Evolutionary conservation across 176 grass and related monocot genomes (phyloP).

Genomic region (Otatea glauca): DNA sequence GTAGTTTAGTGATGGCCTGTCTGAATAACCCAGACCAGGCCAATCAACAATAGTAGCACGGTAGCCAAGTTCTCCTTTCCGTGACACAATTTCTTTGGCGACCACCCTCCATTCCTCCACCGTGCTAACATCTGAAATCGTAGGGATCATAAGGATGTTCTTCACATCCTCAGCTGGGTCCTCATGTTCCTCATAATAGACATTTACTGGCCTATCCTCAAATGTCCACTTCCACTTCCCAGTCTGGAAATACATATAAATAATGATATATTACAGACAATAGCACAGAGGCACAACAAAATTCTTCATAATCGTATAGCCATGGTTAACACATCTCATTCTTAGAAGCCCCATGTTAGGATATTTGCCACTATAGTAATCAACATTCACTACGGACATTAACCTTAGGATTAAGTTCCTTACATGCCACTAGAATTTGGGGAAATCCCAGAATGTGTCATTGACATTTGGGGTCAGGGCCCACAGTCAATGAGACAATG

Average conservation of each 20-base stretch:
- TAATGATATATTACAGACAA: conserved; percentile 28
- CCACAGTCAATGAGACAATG: too few species aligned
- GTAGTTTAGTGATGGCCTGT: conserved; percentile 88
- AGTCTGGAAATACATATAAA: conserved; percentile 57
- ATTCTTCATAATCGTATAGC: not conserved
- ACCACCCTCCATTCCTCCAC: conserved; percentile 87
- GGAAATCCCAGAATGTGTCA: too few species aligned
- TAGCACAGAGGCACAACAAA: conserved; percentile 24
- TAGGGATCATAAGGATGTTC: conserved; percentile 92
- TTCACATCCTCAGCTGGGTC: conserved; percentile 60
- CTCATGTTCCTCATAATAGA: conserved; percentile 83
- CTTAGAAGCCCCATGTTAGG: not conserved
- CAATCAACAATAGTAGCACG: conserved; percentile 93
- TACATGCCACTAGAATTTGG: too few species aligned
- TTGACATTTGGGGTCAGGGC: too few species aligned
- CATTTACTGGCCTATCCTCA: conserved; percentile 62
- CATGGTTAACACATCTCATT: not conserved
- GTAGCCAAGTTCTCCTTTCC: conserved; percentile 68
- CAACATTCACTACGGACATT: not conserved
- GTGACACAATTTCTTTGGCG: conserved; percentile 72
- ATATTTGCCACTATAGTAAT: not conserved
- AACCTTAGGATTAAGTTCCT: not conserved
- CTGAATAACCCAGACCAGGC: conserved; percentile 95
- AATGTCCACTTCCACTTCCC: conserved; percentile 87
- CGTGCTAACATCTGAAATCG: conserved; percentile 96